These are phyloP conservation scores for Pogostemon cablin DNA, from an alignment of 257 asterid genomes.

Conservation along the genomic window DNA sequence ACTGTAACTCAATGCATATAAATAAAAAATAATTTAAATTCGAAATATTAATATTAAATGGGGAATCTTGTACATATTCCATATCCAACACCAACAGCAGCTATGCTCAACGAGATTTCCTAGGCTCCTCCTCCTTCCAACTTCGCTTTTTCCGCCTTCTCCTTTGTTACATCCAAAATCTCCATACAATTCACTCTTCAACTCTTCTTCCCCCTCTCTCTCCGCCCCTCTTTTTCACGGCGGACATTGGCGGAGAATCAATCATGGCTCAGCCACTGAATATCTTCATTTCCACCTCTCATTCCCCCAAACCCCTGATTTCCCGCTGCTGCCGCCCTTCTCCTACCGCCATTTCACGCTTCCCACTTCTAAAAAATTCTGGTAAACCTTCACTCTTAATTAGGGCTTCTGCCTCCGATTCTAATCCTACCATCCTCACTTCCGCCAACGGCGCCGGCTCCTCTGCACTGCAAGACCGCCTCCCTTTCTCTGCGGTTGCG, in stretches of 20 bases:
- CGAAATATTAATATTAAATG: not conserved
- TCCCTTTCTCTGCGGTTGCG: conserved; percentile 28
- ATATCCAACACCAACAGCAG: conserved; percentile 1
- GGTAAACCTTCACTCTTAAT: conserved; percentile 27
- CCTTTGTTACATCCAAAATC: conserved; percentile 34
- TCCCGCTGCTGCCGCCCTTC: conserved; percentile 31
- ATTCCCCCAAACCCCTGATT: conserved; percentile 43
- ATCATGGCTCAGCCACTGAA: conserved; percentile 52
- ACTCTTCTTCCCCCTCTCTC: not conserved
- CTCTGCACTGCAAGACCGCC: conserved; percentile 38
- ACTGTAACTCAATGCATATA: no score
- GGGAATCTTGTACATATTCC: not conserved
- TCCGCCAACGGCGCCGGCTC: conserved; percentile 63
- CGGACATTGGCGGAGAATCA: not conserved
- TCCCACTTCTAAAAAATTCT: conserved; percentile 27
- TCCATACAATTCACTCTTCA: not conserved
- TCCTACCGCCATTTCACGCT: conserved; percentile 31
- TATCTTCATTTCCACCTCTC: conserved; percentile 48
- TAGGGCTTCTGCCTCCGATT: conserved; percentile 45
- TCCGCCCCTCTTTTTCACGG: not conserved
- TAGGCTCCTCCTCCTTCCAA: conserved; percentile 23
- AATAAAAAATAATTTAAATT: not conserved
- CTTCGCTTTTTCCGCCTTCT: conserved; percentile 42
- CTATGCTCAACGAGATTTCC: conserved; percentile 30
- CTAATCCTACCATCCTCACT: conserved; percentile 29